Evolutionary conservation across 345 rosid species (phyloP), one percentile per base, ranked within the genome.

Genomic region (Lenwebbia sp.): DNA sequence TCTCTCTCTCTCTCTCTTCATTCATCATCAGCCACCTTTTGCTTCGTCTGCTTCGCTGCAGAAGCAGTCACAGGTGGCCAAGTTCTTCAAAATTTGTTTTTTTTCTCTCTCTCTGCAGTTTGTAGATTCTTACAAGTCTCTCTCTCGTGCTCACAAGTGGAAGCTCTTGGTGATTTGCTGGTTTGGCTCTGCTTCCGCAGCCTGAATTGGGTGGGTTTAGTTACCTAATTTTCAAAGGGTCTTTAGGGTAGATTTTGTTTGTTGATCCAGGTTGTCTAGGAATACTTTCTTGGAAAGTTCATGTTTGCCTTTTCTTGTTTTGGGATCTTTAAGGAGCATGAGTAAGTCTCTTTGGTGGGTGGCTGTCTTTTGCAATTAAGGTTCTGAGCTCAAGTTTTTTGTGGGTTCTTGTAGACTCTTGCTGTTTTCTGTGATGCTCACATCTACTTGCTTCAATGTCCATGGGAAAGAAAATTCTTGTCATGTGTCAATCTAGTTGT

Each of bases 41-140:
- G 22, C 88, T 92, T 94, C 91, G 96, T 94, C 95, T 84, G 92
- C 92, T 92, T 91, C 92, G 91, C 89, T 93, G 89, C 91, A 4
- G 89, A 76, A 89, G 85, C 84, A 75, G 87, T 62, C 62, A 54
- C 89, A 85, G 91, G 91, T 86, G 86, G 86, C 90, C 87, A 65
- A 57, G 85, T 85, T 86, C 83, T 53, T 85, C 84, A 86, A 41
- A 81, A 86, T 15, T 53, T 53, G 21, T 33, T 25, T 70, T 37
- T 3, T 30, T 33, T 33, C 33, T 54, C 3, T 7, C 47, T 70
- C 78, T 33, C 47, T 33, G 78, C 6, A 17, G 78, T 21, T 37
- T 9, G 78, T 70, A 70, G 78, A 33, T 70, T 33, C 47, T 70
- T 70, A 19, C 78, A 19, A 33, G 47, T 30, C 21, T 56, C 62